Evolutionary conservation across 75 land plant genomes (phyloP).

Genomic region (Pinus albicaulis): DNA sequence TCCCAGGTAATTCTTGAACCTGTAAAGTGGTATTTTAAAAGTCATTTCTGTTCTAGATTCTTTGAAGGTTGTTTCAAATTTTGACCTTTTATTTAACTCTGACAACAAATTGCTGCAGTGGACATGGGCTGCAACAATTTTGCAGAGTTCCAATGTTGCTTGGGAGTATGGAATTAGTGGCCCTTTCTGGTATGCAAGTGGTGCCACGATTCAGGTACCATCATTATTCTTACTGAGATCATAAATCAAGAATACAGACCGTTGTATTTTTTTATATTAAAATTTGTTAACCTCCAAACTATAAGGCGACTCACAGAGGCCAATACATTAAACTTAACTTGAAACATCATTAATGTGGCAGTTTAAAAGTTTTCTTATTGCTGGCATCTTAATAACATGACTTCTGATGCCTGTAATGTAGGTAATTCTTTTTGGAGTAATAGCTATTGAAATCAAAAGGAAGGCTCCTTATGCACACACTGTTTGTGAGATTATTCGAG

Average conservation of each 20-base stretch:
- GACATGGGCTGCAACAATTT: slow-evolving; percentile 99
- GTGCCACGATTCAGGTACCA: slow-evolving; percentile 89
- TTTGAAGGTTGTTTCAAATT: not conserved
- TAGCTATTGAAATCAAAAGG: slow-evolving; percentile 97
- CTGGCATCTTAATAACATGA: not conserved
- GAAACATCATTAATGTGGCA: not conserved
- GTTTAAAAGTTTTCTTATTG: not conserved
- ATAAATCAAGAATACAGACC: not conserved
- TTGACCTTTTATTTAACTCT: not conserved
- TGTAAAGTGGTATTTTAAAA: not conserved
- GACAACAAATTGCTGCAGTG: slow-evolving; percentile 44
- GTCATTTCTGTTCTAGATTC: not conserved
- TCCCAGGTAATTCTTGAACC: slow-evolving; percentile 65
- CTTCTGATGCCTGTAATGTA: slow-evolving; percentile 9
- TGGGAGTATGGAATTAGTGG: slow-evolving; percentile 99
- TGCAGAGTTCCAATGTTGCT: slow-evolving; percentile 98
- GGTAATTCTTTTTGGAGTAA: slow-evolving; percentile 92
- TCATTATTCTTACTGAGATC: not conserved
- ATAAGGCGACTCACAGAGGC: not conserved
- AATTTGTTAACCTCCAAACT: not conserved
- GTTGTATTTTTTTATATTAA: not conserved
- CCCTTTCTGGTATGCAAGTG: slow-evolving; percentile 99
- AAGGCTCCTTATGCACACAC: slow-evolving; percentile 97
- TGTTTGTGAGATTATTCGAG: slow-evolving; percentile 92
- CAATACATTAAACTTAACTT: not conserved